A percentile compares a stretch with the other conserved stretches of the same genome.
Conservation (phyloP, 495 filamentous ascomycete genomes). For the Penicillium bialowiezense region DNA sequence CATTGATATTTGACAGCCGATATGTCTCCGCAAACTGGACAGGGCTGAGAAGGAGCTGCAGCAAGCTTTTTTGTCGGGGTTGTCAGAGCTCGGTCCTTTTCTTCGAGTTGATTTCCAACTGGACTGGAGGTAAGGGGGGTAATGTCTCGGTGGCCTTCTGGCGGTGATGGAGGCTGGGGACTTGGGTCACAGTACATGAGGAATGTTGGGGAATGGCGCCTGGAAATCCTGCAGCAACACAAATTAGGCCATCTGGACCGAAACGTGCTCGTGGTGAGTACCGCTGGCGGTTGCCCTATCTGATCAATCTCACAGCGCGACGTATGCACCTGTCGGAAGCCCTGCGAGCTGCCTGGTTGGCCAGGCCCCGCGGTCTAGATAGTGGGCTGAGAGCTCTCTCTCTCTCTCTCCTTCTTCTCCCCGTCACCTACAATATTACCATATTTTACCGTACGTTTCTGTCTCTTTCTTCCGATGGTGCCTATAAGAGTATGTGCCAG, state of each 20-base stretch:
- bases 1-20: not conserved
- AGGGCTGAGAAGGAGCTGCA: not conserved
- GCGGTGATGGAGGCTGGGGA: not conserved
- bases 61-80: not conserved
- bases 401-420: too few species aligned
- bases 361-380: too few species aligned
- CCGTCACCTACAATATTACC: too few species aligned
- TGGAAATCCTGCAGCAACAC: not conserved
- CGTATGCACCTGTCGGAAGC: too few species aligned
- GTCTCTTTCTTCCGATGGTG: too few species aligned
- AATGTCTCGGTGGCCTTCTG: not conserved
- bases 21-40: not conserved
- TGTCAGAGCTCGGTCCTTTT: not conserved
- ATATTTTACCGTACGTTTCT: too few species aligned
- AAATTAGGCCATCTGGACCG: not conserved
- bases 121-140: not conserved
- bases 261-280: not conserved
- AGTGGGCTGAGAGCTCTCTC: too few species aligned
- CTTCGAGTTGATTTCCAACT: not conserved
- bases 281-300: not conserved
- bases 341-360: too few species aligned
- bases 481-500: too few species aligned
- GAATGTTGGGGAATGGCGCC: not conserved
- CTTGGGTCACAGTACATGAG: not conserved
- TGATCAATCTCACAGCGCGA: not conserved